phyloP scores from a whole-genome alignment of 352 stramenopile species.

The Albugo candida region DNA sequence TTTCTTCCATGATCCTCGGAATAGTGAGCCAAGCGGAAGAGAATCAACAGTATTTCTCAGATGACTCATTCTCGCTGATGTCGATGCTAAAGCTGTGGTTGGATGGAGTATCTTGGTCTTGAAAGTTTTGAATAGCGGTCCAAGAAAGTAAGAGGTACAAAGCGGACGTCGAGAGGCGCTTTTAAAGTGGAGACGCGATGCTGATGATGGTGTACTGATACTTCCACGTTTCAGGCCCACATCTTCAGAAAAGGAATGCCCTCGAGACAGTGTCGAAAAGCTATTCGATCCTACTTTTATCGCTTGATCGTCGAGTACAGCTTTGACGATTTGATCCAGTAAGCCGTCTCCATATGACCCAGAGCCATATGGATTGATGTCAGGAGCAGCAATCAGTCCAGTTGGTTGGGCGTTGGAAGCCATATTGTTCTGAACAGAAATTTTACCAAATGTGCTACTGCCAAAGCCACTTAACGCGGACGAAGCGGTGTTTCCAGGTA shows the following conservation, averaged over 20 bases:
- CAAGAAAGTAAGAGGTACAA: no score
- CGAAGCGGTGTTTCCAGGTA: background rate
- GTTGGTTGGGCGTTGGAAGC: conserved; percentile 14
- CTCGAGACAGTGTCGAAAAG: conserved; percentile 23
- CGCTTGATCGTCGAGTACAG: conserved; percentile 29
- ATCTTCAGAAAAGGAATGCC: conserved; percentile 39
- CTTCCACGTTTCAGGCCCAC: conserved; percentile 19
- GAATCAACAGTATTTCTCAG: no score
- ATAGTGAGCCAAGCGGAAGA: no score
- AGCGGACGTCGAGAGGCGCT: no score
- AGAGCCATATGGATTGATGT: conserved; percentile 36
- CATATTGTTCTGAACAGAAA: background rate
- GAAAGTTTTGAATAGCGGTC: no score
- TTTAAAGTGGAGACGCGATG: no score
- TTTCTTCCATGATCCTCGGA: no score
- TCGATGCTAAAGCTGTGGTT: no score
- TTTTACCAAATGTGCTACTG: background rate
- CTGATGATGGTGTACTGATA: no score
- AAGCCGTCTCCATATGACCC: conserved; percentile 27
- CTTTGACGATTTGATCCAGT: conserved; percentile 38
- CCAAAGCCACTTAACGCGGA: conserved; percentile 1
- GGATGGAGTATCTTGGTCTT: no score
- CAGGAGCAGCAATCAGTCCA: conserved; percentile 28
- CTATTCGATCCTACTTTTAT: conserved; percentile 17
- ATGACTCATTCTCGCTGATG: no score